Evolutionary conservation across 2,329 filamentous ascomycete species (phyloP).

Genomic region (Colletotrichum gloeosporioides): DNA sequence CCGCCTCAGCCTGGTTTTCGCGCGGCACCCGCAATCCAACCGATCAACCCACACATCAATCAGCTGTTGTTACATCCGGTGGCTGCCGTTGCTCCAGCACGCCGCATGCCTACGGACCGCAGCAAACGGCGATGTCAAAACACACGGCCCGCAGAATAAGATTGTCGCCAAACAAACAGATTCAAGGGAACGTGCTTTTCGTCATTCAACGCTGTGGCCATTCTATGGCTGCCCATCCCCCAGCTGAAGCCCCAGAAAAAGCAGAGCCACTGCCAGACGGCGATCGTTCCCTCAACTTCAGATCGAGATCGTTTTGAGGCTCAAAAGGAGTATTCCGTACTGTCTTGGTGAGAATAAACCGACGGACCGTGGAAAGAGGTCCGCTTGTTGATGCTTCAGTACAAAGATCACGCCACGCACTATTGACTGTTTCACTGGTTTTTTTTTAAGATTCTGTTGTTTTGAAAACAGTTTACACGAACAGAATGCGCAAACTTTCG

Average conservation of each 20-base stretch:
- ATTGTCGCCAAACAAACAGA: slow-evolving; percentile 18
- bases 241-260: background rate
- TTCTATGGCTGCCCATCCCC: background rate
- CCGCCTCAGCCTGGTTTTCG: background rate
- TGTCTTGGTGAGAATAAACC: background rate
- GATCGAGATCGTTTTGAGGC: slow-evolving; percentile 7
- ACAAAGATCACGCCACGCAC: background rate
- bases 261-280: background rate
- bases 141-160: slow-evolving; percentile 9
- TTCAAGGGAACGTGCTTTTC: slow-evolving; percentile 12
- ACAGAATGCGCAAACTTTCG: background rate
- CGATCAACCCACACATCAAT: slow-evolving; percentile 3
- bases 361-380: background rate
- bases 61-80: background rate
- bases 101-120: slow-evolving; percentile 7
- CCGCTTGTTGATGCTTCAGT: background rate
- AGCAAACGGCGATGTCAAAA: slow-evolving; percentile 11
- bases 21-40: background rate
- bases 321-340: background rate
- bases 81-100: slow-evolving; percentile 15
- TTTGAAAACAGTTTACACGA: background rate
- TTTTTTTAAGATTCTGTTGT: background rate
- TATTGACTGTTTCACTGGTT: background rate
- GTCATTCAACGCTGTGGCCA: background rate
- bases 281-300: background rate